phyloP scores from a whole-genome alignment of 371 early-diverging fungal genomes.

The Batrachochytrium dendrobatidis region DNA sequence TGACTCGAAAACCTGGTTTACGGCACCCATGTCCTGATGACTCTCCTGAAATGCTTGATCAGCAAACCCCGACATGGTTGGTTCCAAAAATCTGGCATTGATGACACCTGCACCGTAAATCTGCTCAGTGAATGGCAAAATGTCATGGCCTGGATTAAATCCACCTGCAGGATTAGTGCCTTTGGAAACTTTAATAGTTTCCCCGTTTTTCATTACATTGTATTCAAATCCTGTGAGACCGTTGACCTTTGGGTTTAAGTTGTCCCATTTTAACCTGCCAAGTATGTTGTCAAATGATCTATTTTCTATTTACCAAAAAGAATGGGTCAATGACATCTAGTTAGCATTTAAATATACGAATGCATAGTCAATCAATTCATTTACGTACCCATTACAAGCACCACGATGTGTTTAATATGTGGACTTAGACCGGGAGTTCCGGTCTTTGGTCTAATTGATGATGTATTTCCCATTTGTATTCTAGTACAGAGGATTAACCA shows the following conservation, averaged over 20 bases:
- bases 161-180: background rate
- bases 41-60: background rate
- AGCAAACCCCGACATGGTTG: conserved; percentile 19
- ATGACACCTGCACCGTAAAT: conserved; percentile 9
- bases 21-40: background rate
- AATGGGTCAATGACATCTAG: no score
- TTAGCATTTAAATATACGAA: no score
- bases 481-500: no score
- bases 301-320: conserved; percentile 12
- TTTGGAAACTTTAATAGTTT: background rate
- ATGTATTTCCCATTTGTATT: no score
- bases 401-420: background rate
- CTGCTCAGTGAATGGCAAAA: conserved; percentile 15
- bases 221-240: conserved; percentile 13
- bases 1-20: conserved; percentile 5
- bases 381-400: background rate
- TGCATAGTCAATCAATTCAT: no score
- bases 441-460: no score
- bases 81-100: background rate
- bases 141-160: conserved; percentile 10
- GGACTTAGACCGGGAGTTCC: no score
- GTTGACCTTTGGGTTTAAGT: conserved; percentile 8
- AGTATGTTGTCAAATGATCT: conserved; percentile 12
- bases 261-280: conserved; percentile 1
- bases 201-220: conserved; percentile 13